These are phyloP conservation scores for Aspergillus bombycis DNA, from an alignment of 2,329 filamentous ascomycete species.

Conservation along the genomic window DNA sequence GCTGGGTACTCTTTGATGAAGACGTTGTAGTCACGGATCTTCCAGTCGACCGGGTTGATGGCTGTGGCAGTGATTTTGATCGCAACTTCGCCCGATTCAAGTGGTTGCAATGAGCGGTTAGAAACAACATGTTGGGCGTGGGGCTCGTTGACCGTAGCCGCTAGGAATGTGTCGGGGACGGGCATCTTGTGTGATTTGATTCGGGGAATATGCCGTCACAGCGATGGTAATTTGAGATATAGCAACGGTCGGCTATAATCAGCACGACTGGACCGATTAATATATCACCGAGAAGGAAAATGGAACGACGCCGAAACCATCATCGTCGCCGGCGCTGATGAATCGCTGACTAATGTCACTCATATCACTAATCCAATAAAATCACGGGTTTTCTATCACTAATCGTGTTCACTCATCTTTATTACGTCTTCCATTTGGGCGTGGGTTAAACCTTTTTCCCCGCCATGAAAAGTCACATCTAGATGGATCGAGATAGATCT, in stretches of 20 bases:
- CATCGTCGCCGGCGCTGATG: neutral
- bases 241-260: neutral
- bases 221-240: neutral
- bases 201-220: too few species aligned
- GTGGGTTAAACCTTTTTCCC: too few species aligned
- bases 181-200: neutral
- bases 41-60: constrained; percentile 29
- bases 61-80: constrained; percentile 23
- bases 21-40: constrained; percentile 33
- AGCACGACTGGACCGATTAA: neutral
- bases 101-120: constrained; percentile 23
- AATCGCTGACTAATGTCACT: neutral
- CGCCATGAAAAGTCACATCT: too few species aligned
- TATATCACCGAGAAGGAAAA: too few species aligned
- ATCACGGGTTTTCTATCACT: too few species aligned
- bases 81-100: constrained; percentile 18
- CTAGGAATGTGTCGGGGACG: constrained; percentile 14
- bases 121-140: constrained; percentile 16
- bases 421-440: too few species aligned
- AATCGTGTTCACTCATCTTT: too few species aligned
- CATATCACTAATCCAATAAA: too few species aligned
- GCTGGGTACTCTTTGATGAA: constrained; percentile 22
- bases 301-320: too few species aligned
- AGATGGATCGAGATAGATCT: too few species aligned
- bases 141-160: constrained; percentile 17